Evolutionary conservation across 352 stramenopile species (phyloP), one percentile per base, ranked within the genome.

Genomic region (Phytophthora podocarpi): DNA sequence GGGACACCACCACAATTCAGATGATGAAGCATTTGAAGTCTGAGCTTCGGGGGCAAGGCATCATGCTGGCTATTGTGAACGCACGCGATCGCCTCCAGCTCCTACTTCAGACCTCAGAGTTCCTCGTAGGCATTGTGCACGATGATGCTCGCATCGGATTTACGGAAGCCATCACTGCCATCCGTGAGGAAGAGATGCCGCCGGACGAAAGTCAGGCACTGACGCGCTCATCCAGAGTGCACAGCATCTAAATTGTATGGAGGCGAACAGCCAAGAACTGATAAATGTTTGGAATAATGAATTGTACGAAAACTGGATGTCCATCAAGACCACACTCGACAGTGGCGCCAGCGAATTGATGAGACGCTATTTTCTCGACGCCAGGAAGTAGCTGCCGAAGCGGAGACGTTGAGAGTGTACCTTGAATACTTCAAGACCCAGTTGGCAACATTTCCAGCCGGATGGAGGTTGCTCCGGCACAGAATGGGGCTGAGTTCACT

Each of bases 1-100:
- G 84, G 76, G 85, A 94, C 59, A 89, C 81, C 10, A 94, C 85
- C 0, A 91, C 85, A 15, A 90, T 94, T 35, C 85, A 94, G 56
- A 90, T 91, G 81, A 90, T 94, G 78, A 91, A 94, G 51, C 76
- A 87, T 37, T 57, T 94, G 27, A 82, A 89, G 39, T 59, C 79
- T 32, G 78, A 90, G 26, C 66, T 94, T 27, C 62, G 69, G 20
- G 35, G 64, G 3, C 82, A 83, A 57, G 70, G 61, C 26, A 90
- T 91, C 49, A 76, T 85, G 62, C 47, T 94, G 20, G 65, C 85
- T n/a, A 91, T 94, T 53, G 81, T 89, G 20, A 94, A 91, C 31
- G 85, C 82, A 1, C 79, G 82, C 7, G 78, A 88, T 43, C 76
- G 81, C 0, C 64, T 92, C 4, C 81, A 91, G 26, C 72, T 74